Base-by-base conservation (phyloP, 78 protist genomes). In the Dictyostelium firmibasis region DNA sequence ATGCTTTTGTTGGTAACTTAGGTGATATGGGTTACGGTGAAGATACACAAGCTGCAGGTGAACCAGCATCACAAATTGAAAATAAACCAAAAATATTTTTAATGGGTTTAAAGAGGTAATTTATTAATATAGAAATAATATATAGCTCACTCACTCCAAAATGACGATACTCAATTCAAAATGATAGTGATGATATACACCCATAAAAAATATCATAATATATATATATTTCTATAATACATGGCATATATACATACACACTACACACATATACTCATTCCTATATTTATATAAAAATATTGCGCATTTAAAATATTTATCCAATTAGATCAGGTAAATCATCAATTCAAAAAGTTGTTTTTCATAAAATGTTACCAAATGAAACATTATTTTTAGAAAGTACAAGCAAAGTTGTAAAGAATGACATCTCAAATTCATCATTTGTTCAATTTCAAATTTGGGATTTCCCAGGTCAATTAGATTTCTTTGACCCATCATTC, bases 401-500 rank as follows among this genome's bases (percentile, higher is more conserved):
- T 60, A 98, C 98, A 2, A 83, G 72, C 62, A 92, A 97, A 36
- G 82, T 98, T 18, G 96, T 97, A 47, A 96, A 91, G 79, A 86
- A 81, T 67, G 96, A 82, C 50, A 92, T 99, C 11, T 84, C 97
- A 8, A 96, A 98, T 96, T 83, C 94, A 29, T 89, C 98, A 33
- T 97, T 98, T 31, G 97, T 98, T 23, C 99, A 98, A 87, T 98
- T 98, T 60, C 97, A 98, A 87, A 70, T 99, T 27, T 98, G 99
- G 99, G 99, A 99, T 82, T 97, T 98, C 81, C 99, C 99, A 27
- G 99, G 99, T 25, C 99, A 97, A 81, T 29, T 96, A 35, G 98
- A 97, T 89, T 96, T 93, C 85, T 36, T 93, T 25, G 97, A 92
- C 75, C 96, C 97, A 47, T 74, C 96, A 14, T 91, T 97, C 41